Base-by-base conservation (phyloP, 495 filamentous ascomycete genomes). In the Terfezia claveryi region DNA sequence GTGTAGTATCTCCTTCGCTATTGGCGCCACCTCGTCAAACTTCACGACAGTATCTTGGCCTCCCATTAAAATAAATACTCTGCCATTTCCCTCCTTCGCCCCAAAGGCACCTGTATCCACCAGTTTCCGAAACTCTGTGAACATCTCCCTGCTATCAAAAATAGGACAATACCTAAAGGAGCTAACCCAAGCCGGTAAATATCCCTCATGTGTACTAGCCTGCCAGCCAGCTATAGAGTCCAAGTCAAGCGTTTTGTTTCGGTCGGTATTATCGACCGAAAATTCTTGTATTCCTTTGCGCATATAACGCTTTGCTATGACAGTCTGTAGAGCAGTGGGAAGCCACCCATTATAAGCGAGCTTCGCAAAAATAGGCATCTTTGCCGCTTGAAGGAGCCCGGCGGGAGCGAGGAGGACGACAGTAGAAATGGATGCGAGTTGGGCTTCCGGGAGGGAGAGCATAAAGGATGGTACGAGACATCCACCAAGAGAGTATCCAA, bases 401-500 rank as follows among this genome's bases (percentile, higher is more conserved):
- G 78, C 68, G 0, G 85, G 82, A 0, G 85, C 84, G 37, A 94
- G 70, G 36, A 96, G 74, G 8, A 85, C 72, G 10, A 94, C 68
- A 6, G 74, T 74, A 10, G 71, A 72, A 11, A 94, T 64, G 8
- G 86, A 20, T 14, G 41, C 14, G 17, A 46, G 41, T 46, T 14
- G 12, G 4, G 12, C 68, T 20, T 77, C 64, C 0, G 84, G 81
- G 62, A 89, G 85, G 56, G 76, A 72, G 9, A 74, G 71, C 1
- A 83, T 78, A 61, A 94, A 92, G n/a, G 77, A 72, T 10, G 80
- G 79, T 10, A 76, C 73, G 50, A 94, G 79, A 38, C 81, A 81
- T 50, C 88, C 89, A 27, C 88, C 87, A 0, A 96, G 73, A 0
- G 82, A 87, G 68, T 92, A 94, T 2, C 88, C 89, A 11, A 91